Base-by-base conservation (phyloP, 371 early-diverging fungal species). In the Mucor plumbeus region DNA sequence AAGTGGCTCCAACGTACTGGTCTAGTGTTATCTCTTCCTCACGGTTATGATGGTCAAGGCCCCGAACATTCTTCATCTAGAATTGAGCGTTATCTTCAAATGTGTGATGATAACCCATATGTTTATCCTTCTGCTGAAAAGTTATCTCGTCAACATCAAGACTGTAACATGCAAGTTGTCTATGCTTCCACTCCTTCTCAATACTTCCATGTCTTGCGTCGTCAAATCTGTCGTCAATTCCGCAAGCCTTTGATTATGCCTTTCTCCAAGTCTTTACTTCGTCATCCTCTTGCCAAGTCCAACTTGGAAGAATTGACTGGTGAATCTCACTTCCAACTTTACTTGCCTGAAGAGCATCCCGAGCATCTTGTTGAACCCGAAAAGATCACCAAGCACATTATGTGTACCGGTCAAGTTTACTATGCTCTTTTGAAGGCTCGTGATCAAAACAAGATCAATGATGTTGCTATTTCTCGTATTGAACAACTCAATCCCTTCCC, bases 11-110 rank as follows among this genome's bases (percentile, higher is more conserved):
- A 95, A 82, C 93, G 95, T 70, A 91, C 95, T 33, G 99, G 98
- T 47, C 79, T 98, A 71, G 90, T 92, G 33, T 80, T 97, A 85
- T 85, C 95, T 47, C 85, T 98, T 60, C 99, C 99, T 15, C 99
- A 98, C 82, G 99, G 99, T 69, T 98, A 94, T 73, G 99, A 98
- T 77, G 99, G 99, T 61, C 95, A 94, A 81, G 99, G 99, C 31
- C 97, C 99, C 19, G 99, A 98, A 79, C 99, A 98, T 85, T 95
- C 95, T 36, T 94, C 94, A 31, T 88, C 94, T 41, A 90, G 98
- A 71, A 85, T 97, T 59, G 99, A 98, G 82, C 94, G 99, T 65
- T 98, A 92, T 81, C 85, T 98, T 65, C 95, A 95, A 78, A 81
- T 97, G 72, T 92, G 92, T 80, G 96, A 97, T 79, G 97, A 98